Base-by-base conservation (phyloP, 352 stramenopile genomes). In the Proteromonas lacertae region DNA sequence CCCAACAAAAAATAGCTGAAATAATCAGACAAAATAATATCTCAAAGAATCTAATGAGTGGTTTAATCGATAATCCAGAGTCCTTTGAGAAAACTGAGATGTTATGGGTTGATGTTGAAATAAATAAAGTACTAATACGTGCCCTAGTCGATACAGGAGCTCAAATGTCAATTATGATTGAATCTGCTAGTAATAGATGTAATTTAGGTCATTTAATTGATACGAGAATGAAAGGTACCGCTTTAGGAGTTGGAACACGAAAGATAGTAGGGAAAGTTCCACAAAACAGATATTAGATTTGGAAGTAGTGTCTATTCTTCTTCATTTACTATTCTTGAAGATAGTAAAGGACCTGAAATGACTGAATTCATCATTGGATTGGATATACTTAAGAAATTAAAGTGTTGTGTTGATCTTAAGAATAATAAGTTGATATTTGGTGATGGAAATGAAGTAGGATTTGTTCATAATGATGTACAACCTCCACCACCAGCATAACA, bases 321-420 rank as follows among this genome's bases (percentile, higher is more conserved):
- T 9, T 16, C 2, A 4, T 37, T 37, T 19, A 4, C 25, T 17
- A 37, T 28, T 13, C 25, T 28, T 17, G 16, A 28, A 2, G 25
- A 17, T 4, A 37, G 25, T 10, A 14, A 28, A 28, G 2, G 32
- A 5, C 2, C 25, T 29, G 4, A 17, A 25, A 25, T 17, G 19
- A 28, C 18, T 13, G 32, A 37, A 5, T 37, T 37, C 4, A 12
- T 37, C 2, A 37, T 37, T 29, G 32, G 32, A 12, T 29, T 37
- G 19, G 32, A 37, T 37, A 37, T 37, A 20, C 13, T 37, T 1
- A 5, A 37, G 19, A 25, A 13, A 37, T 37, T 37, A 10, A 37
- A 37, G 3, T 37, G 32, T 37, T 17, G 28, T 2, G 28, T 37
- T 14, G 19, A 12, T 25, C 20, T 37, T 6, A 14, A 19, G 7